Conservation (phyloP, 2,329 filamentous ascomycete genomes). For the Chaetomium strumarium region DNA sequence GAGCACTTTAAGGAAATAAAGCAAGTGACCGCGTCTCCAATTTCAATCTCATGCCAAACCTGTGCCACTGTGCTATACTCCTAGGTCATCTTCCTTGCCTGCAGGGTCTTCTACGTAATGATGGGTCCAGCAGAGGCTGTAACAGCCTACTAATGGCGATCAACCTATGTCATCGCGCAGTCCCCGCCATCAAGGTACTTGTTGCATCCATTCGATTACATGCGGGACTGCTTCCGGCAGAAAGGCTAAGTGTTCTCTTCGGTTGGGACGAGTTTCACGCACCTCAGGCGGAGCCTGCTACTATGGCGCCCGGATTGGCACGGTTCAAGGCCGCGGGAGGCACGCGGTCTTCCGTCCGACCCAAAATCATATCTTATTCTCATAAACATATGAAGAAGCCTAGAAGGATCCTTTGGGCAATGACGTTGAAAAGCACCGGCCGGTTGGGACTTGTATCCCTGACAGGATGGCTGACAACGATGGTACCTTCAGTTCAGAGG, state of each 20-base stretch:
- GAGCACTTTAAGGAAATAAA: constrained; percentile 17
- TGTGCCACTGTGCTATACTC: constrained; percentile 1
- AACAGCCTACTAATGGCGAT: background rate
- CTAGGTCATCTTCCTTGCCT: background rate
- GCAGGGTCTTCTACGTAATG: too few relatives aligned
- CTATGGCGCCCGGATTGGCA: too few relatives aligned
- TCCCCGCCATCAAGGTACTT: background rate
- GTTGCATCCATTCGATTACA: background rate
- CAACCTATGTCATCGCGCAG: background rate
- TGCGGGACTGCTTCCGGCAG: constrained; percentile 10
- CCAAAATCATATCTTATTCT: background rate
- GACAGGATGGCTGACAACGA: background rate
- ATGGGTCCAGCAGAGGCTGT: background rate
- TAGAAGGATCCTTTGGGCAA: background rate
- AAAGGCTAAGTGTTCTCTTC: background rate
- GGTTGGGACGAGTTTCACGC: background rate
- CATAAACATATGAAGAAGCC: background rate
- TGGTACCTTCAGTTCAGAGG: background rate
- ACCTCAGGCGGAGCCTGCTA: background rate
- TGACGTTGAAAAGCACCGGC: background rate
- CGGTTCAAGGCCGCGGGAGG: too few relatives aligned
- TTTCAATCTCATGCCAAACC: background rate
- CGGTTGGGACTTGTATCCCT: constrained; percentile 2
- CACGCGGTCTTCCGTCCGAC: too few relatives aligned
- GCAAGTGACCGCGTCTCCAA: constrained; percentile 3